phyloP scores from a whole-genome alignment of 371 early-diverging fungal genomes.

The Fennellomyces sp. region DNA sequence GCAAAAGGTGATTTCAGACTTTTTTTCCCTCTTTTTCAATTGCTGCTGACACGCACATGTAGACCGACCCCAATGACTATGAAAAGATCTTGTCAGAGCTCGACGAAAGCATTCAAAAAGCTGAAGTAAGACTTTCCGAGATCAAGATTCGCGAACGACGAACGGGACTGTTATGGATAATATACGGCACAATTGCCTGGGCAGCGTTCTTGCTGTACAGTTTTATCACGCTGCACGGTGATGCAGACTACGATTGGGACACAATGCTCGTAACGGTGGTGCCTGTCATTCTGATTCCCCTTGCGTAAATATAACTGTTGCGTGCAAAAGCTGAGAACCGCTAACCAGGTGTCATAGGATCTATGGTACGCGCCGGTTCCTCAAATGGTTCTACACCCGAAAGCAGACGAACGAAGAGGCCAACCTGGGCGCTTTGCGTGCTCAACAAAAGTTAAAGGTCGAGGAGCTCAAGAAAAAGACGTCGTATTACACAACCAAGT shows the following conservation, averaged over 20 bases:
- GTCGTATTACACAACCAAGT: constrained; percentile 86
- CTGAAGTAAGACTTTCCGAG: constrained; percentile 66
- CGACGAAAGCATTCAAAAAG: constrained; percentile 73
- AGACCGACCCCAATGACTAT: constrained; percentile 62
- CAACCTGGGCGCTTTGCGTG: constrained; percentile 50
- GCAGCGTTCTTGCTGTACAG: constrained; percentile 57
- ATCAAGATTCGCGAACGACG: constrained; percentile 68
- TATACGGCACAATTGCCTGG: constrained; percentile 73
- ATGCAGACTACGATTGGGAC: constrained; percentile 8
- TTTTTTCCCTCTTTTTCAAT: background rate
- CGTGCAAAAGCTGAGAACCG: background rate
- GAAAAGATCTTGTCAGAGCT: constrained; percentile 81
- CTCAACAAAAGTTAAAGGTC: constrained; percentile 70
- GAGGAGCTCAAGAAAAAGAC: constrained; percentile 91
- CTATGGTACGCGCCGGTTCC: constrained; percentile 48
- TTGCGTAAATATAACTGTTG: constrained; percentile 44
- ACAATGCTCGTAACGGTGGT: background rate
- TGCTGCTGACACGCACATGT: background rate
- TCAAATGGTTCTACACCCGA: constrained; percentile 61
- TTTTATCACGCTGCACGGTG: constrained; percentile 21
- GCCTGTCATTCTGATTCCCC: constrained; percentile 56
- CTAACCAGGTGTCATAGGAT: constrained; percentile 34
- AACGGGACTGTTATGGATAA: constrained; percentile 68
- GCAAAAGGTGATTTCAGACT: background rate
- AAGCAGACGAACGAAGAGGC: constrained; percentile 65